phyloP scores from a whole-genome alignment of 1,284 basidiomycete genomes.

The Papiliotrema nemorosa region DNA sequence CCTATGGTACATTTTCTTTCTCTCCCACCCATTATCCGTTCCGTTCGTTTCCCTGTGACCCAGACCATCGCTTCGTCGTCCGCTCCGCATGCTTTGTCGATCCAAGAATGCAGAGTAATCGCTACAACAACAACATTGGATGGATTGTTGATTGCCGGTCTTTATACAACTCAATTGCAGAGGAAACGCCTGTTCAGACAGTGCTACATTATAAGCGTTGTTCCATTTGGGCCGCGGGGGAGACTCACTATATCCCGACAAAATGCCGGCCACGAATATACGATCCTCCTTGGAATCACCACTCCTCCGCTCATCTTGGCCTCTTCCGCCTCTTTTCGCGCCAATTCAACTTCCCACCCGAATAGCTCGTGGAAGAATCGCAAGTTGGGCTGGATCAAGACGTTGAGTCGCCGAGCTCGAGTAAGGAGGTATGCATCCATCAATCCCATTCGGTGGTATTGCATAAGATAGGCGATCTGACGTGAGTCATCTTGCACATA shows the following conservation, averaged over 20 bases:
- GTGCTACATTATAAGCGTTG: conserved; percentile 5
- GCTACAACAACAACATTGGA: too few species aligned
- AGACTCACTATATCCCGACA: conserved; percentile 48
- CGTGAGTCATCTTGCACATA: background rate
- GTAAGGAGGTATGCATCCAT: conserved; percentile 80
- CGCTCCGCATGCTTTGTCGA: too few species aligned
- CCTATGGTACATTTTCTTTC: too few species aligned
- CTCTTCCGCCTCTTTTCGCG: conserved; percentile 31
- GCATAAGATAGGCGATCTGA: conserved; percentile 93
- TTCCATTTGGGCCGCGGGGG: background rate
- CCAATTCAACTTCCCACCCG: conserved; percentile 83
- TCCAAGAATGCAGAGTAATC: too few species aligned
- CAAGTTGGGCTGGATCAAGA: conserved; percentile 92
- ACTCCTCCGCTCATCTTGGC: conserved; percentile 17
- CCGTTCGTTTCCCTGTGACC: too few species aligned
- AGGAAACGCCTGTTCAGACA: conserved; percentile 20
- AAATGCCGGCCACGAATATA: conserved; percentile 47
- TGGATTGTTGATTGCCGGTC: too few species aligned
- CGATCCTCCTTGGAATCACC: conserved; percentile 20
- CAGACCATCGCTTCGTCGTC: too few species aligned
- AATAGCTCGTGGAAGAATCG: conserved; percentile 86
- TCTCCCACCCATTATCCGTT: too few species aligned
- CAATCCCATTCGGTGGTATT: conserved; percentile 77
- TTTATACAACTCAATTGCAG: conserved; percentile 9
- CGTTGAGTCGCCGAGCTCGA: conserved; percentile 49